Percentiles rank a stretch among this genome's conserved stretches.
These are phyloP conservation scores for Paragyromitra xinjiangensis DNA, from an alignment of 495 filamentous ascomycete genomes.

Conservation along the genomic window DNA sequence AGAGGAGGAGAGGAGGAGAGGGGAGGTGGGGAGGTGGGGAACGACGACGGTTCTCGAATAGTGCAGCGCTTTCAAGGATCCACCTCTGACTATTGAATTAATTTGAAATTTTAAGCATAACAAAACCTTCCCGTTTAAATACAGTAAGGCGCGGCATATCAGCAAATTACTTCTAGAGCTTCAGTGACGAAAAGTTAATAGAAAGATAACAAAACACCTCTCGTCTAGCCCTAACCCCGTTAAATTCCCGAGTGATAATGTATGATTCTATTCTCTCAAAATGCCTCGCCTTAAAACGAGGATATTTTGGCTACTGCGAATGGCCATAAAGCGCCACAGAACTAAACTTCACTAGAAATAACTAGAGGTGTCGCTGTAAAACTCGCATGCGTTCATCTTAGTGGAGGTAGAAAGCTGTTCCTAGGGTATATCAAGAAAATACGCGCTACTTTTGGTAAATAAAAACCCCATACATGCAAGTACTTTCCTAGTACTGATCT, in stretches of 20 bases:
- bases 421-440: background rate
- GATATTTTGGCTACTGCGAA: background rate
- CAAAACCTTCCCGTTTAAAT: background rate
- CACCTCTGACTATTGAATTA: background rate
- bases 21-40: background rate
- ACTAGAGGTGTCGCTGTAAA: background rate
- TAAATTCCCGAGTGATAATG: background rate
- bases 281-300: background rate
- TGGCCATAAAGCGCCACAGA: background rate
- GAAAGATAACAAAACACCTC: background rate
- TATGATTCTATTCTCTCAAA: background rate
- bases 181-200: background rate
- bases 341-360: background rate
- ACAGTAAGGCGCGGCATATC: background rate
- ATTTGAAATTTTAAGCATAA: background rate
- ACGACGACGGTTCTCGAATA: background rate
- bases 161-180: background rate
- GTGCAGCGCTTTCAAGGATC: background rate
- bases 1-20: background rate
- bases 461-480: slow-evolving; percentile 3
- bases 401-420: background rate
- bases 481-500: background rate
- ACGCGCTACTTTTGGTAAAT: slow-evolving; percentile 9
- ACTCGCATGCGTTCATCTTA: background rate
- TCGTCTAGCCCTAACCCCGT: background rate